Base-by-base conservation (phyloP, 1,284 basidiomycete species). In the Boletus coffeatus region DNA sequence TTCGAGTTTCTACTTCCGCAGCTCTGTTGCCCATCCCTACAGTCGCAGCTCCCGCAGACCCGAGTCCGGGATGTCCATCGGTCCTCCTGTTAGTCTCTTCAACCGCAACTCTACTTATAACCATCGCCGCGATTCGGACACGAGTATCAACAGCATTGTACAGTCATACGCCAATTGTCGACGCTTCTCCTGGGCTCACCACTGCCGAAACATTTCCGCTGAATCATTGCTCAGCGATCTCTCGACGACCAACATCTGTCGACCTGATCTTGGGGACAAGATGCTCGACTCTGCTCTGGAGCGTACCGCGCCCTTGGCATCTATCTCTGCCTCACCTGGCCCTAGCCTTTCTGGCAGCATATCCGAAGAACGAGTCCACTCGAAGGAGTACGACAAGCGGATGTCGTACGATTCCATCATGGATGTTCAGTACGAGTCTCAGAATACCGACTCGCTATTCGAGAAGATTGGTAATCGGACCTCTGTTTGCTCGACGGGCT, bases 211-310 rank as follows among this genome's bases (percentile, higher is more conserved):
- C 16, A 70, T 74, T 21, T 91, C 89, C 0, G 70, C 80, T 3
- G 90, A 91, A 65, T 93, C 90, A 0, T 72, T 83, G 41, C 75
- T 80, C 67, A 93, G 90, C 62, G 84, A 87, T 60, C 83, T 83
- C 65, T 88, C 88, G 2, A 80, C 77, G 3, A 75, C 78, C 65
- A 79, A 81, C 10, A 72, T 90, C 4, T 86, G 80, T 3, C 81
- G 92, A 21, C 92, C 92, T 2, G 90, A 87, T 2, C 74, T 94
- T 3, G 92, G 93, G 0, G 93, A 94, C 70, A 92, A 93, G 79
- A 94, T 94, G 92, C 92, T 94, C 69, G 85, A 89, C 36, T 83
- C 79, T 18, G 77, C 77, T n/a, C 78, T 76, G 7, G 86, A 88
- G 57, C 80, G 79, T 52, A 82, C 81, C 4, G 80, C 83, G 62